Conservation (phyloP, 352 stramenopile genomes). For the Blastocystis sp. region DNA sequence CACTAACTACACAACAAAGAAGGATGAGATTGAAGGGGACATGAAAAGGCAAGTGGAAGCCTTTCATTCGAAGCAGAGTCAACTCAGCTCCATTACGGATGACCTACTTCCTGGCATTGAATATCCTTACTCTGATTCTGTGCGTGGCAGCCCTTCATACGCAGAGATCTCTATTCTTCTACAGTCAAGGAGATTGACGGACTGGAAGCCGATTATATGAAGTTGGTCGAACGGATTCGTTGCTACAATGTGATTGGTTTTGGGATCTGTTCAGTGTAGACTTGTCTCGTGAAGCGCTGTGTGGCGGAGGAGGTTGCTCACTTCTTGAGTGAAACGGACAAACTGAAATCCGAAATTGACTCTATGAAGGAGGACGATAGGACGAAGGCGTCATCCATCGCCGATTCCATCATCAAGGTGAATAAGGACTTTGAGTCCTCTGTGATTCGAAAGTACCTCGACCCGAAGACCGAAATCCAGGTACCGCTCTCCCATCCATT, state of each 20-base stretch:
- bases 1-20: not conserved
- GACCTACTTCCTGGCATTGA: conserved; percentile 9
- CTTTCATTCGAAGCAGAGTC: not conserved
- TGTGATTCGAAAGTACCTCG: conserved; percentile 19
- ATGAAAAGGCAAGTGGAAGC: not conserved
- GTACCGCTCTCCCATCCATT: conserved; percentile 15
- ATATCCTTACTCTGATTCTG: conserved; percentile 15
- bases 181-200: not conserved
- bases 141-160: conserved; percentile 15
- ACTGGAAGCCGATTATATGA: not conserved
- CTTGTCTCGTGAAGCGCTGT: not conserved
- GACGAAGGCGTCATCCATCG: not conserved
- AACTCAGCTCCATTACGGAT: not conserved
- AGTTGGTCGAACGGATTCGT: not conserved
- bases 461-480: conserved; percentile 40
- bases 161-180: conserved; percentile 24
- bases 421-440: not conserved
- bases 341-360: not conserved
- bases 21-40: not conserved
- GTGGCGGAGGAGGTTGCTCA: not conserved
- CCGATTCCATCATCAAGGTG: not conserved
- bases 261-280: not conserved
- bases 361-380: not conserved
- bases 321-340: not conserved
- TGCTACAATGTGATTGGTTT: not conserved